Conservation (phyloP, 2,329 filamentous ascomycete species). For the Massarina eburnea region DNA sequence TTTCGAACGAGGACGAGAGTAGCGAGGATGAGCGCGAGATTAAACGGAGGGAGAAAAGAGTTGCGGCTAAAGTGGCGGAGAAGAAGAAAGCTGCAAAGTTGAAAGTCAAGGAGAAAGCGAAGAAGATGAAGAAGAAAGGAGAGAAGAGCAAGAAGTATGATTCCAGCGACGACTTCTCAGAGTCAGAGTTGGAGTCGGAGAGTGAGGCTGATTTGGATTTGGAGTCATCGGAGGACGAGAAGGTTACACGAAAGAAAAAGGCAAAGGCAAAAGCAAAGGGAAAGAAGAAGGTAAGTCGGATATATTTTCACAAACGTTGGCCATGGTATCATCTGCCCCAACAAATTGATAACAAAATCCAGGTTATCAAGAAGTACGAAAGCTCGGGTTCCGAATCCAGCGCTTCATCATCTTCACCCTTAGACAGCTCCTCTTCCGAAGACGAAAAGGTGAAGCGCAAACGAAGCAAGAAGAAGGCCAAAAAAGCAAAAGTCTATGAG, state of each 20-base stretch:
- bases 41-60: conserved; percentile 9
- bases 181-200: no score
- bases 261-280: conserved; percentile 24
- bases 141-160: conserved; percentile 27
- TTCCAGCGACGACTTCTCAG: conserved; percentile 13
- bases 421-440: conserved; percentile 18
- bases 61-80: conserved; percentile 8
- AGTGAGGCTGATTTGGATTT: conserved; percentile 16
- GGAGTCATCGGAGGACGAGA: conserved; percentile 19
- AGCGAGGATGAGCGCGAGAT: conserved; percentile 12
- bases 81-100: conserved; percentile 12
- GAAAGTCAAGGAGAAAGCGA: conserved; percentile 18
- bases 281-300: conserved; percentile 25
- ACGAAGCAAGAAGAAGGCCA: conserved; percentile 17
- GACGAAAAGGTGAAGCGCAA: conserved; percentile 28
- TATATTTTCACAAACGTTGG: background rate
- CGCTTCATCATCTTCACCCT: conserved; percentile 15
- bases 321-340: background rate
- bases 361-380: conserved; percentile 16
- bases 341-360: no score
- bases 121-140: conserved; percentile 7
- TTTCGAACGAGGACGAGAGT: conserved; percentile 13
- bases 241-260: conserved; percentile 25
- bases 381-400: conserved; percentile 19
- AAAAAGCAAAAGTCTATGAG: conserved; percentile 5